phyloP scores from a whole-genome alignment of 306 rosid species.

The Ziziphus jujuba region DNA sequence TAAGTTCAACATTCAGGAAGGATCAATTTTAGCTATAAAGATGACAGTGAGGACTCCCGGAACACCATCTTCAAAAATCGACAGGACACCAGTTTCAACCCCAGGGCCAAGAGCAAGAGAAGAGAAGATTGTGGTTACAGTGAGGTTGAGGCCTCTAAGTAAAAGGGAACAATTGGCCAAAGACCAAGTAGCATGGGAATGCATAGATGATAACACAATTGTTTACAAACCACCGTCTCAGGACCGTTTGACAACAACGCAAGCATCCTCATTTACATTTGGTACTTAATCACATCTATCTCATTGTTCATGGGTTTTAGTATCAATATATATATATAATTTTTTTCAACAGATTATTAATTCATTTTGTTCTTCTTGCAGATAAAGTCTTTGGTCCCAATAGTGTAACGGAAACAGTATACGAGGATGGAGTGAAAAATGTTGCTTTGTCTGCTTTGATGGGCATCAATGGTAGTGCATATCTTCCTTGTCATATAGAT shows the following conservation, averaged over 20 bases:
- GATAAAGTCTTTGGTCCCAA: constrained; percentile 90
- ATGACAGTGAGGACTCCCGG: constrained; percentile 91
- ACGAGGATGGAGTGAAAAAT: constrained; percentile 95
- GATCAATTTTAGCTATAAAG: constrained; percentile 15
- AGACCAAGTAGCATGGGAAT: constrained; percentile 98
- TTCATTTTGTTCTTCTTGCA: constrained; percentile 35
- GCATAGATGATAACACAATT: constrained; percentile 69
- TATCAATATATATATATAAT: too few relatives aligned
- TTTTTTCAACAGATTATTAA: not conserved
- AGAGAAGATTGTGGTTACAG: constrained; percentile 96
- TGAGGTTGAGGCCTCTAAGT: constrained; percentile 85
- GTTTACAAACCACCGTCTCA: constrained; percentile 59
- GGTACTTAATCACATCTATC: constrained; percentile 47
- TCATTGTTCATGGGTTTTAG: not conserved
- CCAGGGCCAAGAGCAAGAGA: constrained; percentile 65
- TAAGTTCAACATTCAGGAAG: not conserved
- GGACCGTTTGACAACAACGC: constrained; percentile 65
- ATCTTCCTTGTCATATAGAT: constrained; percentile 7
- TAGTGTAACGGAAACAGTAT: constrained; percentile 70
- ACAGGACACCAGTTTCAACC: constrained; percentile 80
- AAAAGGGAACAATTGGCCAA: constrained; percentile 84
- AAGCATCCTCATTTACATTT: constrained; percentile 71
- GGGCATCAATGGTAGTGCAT: constrained; percentile 83
- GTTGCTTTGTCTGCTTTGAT: constrained; percentile 87
- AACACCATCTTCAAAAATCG: constrained; percentile 85